Base-by-base conservation (phyloP, 2,329 filamentous ascomycete species). In the Teratosphaeria viscida region DNA sequence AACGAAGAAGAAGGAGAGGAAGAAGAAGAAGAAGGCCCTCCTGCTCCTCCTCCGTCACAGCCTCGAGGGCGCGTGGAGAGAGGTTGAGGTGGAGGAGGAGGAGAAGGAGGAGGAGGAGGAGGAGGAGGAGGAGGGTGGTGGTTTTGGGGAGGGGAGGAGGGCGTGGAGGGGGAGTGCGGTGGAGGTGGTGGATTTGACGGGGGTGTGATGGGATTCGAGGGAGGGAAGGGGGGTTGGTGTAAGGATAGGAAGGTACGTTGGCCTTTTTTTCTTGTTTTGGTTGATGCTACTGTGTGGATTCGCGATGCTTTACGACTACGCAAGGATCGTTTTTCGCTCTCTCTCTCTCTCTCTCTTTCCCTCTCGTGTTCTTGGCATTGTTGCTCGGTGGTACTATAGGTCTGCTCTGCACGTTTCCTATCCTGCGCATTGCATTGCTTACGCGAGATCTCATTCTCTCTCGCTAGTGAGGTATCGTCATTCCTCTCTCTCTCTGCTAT, bases 181-280 rank as follows among this genome's bases (percentile, higher is more conserved):
- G 23, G 71, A 72, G 56, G 63, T 72, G 5, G 61, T 74, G 62
- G 72, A 74, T 65, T 62, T 73, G 60, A 73, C 71, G 8, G 66
- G 63, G 6, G 66, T 57, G 53, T 68, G 64, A 68, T 27, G 23
- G 23, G 19, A 4, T 52, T 53, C 16, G 35, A 11, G 10, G 8
- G 35, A 39, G 4, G 4, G 35, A 11, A 3, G 35, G 8, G 14
- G 4, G 4, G 35, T 12, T 39, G 1, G 1, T 2, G 16, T 5
- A 23, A 23, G 23, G 37, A 14, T n/a, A 14, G 7, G 12, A 43
- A 14, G 35, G 37, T 16, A 14, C 10, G 11, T 14, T 14, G 37
- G 23, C 23, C 23, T 23, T 32, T 32, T 2, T 2, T 4, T 32
- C 5, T 32, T 32, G 29, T 32, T 32, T 32, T 7, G 23, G 1